Evolutionary conservation across 306 rosid species (phyloP), one percentile per base, ranked within the genome.

Genomic region (Canavalia gladiata): DNA sequence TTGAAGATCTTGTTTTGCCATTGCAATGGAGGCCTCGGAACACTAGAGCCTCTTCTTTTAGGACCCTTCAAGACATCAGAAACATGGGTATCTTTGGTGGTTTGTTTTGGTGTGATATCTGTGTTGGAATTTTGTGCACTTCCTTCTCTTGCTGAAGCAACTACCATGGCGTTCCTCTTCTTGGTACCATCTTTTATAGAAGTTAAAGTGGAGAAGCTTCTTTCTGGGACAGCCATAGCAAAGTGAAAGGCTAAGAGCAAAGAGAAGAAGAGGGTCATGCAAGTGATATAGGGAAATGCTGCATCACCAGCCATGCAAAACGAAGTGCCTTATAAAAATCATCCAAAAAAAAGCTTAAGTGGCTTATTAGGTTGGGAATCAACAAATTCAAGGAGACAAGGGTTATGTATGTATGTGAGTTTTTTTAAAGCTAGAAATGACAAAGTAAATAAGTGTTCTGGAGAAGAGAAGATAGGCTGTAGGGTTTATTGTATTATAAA

Each of bases 261-360:
- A 76, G 86, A 78, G 86, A 89, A 83, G 83, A 89, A 49, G 81
- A 82, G 51, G 80, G 74, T 70, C 29, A 70, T 63, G 77, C 45
- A 80, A 59, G 83, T 69, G 70, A 18, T 34, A 58, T 86, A 83
- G 68, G 84, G 65, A 82, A 79, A 47, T 25, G 72, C 25, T 80
- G 84, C 82, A 82, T 78, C 75, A 89, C 77, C 49, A 82, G 95
- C 97, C 97, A 92, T 92, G 90, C 91, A 87, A 81, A 46, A 77
- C 76, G 45, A 74, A 69, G 65, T 35, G 34, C 34, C 70, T 41
- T 77, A 59, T 75, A 37, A 67, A 75, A 78, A 87, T 67, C 86
- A 80, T 88, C 57, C 87, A 84, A 80, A 71, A 63, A 2, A 18
- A 18, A 60, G 72, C 7, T 37, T 62, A 18, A 18, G 37, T 6